Base-by-base conservation (phyloP, 768 basidiomycete species). In the Neoboletus subvelutipes region DNA sequence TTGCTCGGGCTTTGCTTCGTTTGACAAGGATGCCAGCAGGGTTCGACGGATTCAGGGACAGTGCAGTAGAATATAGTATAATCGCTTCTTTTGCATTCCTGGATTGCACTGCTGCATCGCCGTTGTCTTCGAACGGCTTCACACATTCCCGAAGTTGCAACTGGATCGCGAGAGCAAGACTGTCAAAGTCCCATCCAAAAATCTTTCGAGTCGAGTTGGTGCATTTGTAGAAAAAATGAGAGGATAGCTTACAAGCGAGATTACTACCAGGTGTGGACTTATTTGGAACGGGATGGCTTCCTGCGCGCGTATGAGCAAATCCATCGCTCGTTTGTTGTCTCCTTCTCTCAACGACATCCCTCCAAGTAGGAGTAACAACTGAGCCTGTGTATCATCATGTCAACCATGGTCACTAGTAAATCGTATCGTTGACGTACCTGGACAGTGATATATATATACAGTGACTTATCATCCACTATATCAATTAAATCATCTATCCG, bases 181-280 rank as follows among this genome's bases (percentile, higher is more conserved):
- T 28, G 1, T 63, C 61, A 50, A 62, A 58, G n/a, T 50, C 11
- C 61, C 61, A 63, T 0, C 61, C 61, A 33, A 63, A 58, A 1
- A 59, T 45, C 52, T 60, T 52, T n/a, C 11, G n/a, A 51, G 22
- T 0, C 18, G 18, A 12, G 11, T 45, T 24, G 11, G 29, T 52
- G 0, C 20, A 15, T 8, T 12, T 13, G 8, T 1, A 0, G 10
- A 12, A 2, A 8, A 11, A 3, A 4, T 4, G 12, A 36, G 1
- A 2, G 6, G 11, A 6, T 22, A 20, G 0, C 59, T 50, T 28
- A 60, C 59, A 6, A 63, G 54, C 2, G 62, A 59, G 10, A 62
- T 29, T 2, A 22, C 42, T 10, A 3, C 31, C 17, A 63, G 45
- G 20, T 26, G 46, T 40, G 60, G 52, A n/a, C 17, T 12, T 12